Evolutionary conservation across 2,329 filamentous ascomycete genomes (phyloP).

Genomic region (Pseudogymnoascus sp.): DNA sequence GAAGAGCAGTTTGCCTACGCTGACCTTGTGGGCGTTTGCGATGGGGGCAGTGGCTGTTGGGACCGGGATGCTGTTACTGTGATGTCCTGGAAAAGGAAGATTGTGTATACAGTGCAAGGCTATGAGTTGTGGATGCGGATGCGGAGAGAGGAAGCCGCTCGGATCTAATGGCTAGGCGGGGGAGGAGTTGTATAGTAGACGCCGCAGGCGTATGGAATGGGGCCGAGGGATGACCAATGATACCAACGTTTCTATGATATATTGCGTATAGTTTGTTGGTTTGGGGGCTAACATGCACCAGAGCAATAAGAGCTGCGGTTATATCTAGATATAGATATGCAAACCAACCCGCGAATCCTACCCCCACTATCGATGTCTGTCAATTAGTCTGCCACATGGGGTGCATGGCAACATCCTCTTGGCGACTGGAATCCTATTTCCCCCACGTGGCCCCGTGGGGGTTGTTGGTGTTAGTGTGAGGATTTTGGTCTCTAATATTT

Average conservation of each 20-base stretch:
- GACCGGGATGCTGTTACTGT: not conserved
- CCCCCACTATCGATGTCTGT: not conserved
- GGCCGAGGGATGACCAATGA: not conserved
- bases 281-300: not conserved
- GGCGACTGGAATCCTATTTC: not conserved
- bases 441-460: not conserved
- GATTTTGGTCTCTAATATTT: not conserved
- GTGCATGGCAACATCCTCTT: not conserved
- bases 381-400: not conserved
- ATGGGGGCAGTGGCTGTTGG: not conserved
- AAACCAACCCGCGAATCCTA: not conserved
- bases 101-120: not conserved
- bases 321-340: not conserved
- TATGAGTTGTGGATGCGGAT: not conserved
- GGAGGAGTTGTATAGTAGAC: not conserved
- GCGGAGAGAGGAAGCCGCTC: not conserved
- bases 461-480: not conserved
- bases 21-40: not conserved
- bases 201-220: not conserved
- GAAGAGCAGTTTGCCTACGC: not conserved
- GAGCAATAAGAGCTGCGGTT: not conserved
- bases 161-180: not conserved
- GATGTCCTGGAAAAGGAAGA: not conserved
- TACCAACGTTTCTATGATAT: not conserved
- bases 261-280: not conserved